Evolutionary conservation across 306 rosid genomes (phyloP), one percentile per base, ranked within the genome.

Genomic region (Abrus precatorius): DNA sequence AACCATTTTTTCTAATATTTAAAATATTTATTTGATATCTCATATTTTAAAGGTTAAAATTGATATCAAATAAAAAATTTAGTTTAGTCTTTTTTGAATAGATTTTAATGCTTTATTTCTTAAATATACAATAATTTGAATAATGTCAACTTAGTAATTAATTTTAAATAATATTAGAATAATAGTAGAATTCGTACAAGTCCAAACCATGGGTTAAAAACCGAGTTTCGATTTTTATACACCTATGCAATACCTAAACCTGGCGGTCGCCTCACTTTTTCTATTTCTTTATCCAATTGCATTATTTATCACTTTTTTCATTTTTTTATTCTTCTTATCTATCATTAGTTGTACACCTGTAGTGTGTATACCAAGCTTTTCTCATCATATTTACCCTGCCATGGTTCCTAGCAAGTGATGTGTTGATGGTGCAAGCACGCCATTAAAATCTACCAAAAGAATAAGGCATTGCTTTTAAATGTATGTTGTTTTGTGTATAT

Each of bases 351-450:
- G 20, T 20, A 20, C 20, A 20, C 20, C 20, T 20, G 20, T 20
- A 20, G 41, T 38, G 1, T 38, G 3, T 38, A 38, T 38, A 38
- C 41, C 3, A 38, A 38, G 3, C 41, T 38, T 2, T 2, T 38
- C 5, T 38, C 41, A 34, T 11, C 47, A 38, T n/a, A 29, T 40
- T 67, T 28, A 2, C 59, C 29, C 9, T 64, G 12, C 3, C 27
- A 38, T 34, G 34, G 44, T 49, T 75, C 7, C 28, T 3, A 59
- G 43, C n/a, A 36, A 52, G 41, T 53, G 6, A 52, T 52, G 41
- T 82, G 53, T 29, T 30, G 54, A 30, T 56, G 65, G 33, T 27
- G 48, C 49, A 50, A 77, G 3, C 49, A 14, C 69, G 74, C 55
- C 63, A n/a, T 3, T 36, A 44, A 38, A 76, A 67, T 67, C 43